These are phyloP conservation scores for Talaromyces sp. DNA, from an alignment of 2,329 filamentous ascomycete genomes.

Conservation along the genomic window DNA sequence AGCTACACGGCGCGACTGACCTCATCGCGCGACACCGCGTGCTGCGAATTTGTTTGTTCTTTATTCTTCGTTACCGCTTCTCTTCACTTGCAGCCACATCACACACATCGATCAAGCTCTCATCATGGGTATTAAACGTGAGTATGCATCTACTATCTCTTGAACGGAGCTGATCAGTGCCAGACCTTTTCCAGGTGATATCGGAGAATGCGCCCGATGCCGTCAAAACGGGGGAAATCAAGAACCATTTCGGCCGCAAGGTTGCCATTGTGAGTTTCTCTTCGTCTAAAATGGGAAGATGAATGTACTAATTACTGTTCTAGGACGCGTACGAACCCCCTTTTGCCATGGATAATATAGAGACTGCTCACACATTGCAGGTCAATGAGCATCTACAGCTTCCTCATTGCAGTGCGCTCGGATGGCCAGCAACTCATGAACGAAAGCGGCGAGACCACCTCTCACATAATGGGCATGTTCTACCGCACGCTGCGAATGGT, in stretches of 20 bases:
- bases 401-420: slow-evolving; percentile 93
- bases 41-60: background rate
- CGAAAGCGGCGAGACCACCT: slow-evolving; percentile 93
- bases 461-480: slow-evolving; percentile 98
- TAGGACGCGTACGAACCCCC: slow-evolving; percentile 53
- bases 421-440: slow-evolving; percentile 95
- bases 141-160: slow-evolving; percentile 16
- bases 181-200: slow-evolving; percentile 72
- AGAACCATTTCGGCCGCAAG: slow-evolving; percentile 97
- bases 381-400: slow-evolving; percentile 99
- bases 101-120: background rate
- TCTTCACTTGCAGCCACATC: background rate
- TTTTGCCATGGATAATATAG: background rate
- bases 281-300: background rate
- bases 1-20: slow-evolving; percentile 8
- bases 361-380: slow-evolving; percentile 34
- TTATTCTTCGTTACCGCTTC: background rate
- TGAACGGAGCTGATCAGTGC: background rate
- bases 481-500: slow-evolving; percentile 97
- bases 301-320: slow-evolving; percentile 8
- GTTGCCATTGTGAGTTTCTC: slow-evolving; percentile 76
- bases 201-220: slow-evolving; percentile 92
- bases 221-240: slow-evolving; percentile 95
- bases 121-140: slow-evolving; percentile 50
- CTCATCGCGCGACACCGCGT: slow-evolving; percentile 12